Conservation (phyloP, 805 yeast genomes). For the Wickerhamiella parazyma region DNA sequence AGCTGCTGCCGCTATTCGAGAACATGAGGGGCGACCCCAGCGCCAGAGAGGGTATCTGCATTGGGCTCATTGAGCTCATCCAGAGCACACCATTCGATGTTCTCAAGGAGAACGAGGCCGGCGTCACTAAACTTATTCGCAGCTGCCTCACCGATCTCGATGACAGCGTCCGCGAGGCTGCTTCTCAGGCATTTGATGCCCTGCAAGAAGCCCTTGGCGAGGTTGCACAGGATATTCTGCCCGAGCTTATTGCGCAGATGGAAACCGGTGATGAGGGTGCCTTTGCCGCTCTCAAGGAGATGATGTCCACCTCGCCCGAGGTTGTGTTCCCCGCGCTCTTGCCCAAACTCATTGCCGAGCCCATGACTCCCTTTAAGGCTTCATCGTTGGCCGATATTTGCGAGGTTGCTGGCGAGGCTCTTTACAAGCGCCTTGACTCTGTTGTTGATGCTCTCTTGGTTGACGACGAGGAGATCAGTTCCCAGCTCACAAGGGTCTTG, state of each 20-base stretch:
- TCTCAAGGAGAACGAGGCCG: conserved; percentile 48
- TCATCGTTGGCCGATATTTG: conserved; percentile 26
- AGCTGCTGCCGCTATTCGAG: conserved; percentile 73
- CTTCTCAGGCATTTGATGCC: conserved; percentile 81
- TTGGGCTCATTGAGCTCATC: conserved; percentile 77
- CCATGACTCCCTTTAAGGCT: conserved; percentile 76
- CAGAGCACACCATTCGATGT: conserved; percentile 47
- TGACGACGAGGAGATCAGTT: conserved; percentile 27
- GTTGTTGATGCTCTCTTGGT: conserved; percentile 60
- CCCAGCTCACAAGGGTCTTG: conserved; percentile 55
- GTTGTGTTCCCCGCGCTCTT: conserved; percentile 86
- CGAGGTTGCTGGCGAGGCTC: conserved; percentile 67
- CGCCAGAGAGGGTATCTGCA: conserved; percentile 91
- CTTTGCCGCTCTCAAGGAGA: conserved; percentile 74
- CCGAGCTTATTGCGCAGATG: conserved; percentile 61
- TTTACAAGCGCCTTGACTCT: conserved; percentile 55
- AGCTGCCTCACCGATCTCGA: conserved; percentile 65
- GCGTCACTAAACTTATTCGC: conserved; percentile 61
- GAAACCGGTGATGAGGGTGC: conserved; percentile 44
- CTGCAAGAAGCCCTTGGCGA: conserved; percentile 74
- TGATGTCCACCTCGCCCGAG: conserved; percentile 81
- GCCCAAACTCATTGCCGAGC: conserved; percentile 70
- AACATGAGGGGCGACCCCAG: conserved; percentile 56
- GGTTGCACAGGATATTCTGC: conserved; percentile 77
- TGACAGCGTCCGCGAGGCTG: conserved; percentile 69